These are phyloP conservation scores for Fusarium pseudonygamai DNA, from an alignment of 2,329 filamentous ascomycete species.

Conservation along the genomic window DNA sequence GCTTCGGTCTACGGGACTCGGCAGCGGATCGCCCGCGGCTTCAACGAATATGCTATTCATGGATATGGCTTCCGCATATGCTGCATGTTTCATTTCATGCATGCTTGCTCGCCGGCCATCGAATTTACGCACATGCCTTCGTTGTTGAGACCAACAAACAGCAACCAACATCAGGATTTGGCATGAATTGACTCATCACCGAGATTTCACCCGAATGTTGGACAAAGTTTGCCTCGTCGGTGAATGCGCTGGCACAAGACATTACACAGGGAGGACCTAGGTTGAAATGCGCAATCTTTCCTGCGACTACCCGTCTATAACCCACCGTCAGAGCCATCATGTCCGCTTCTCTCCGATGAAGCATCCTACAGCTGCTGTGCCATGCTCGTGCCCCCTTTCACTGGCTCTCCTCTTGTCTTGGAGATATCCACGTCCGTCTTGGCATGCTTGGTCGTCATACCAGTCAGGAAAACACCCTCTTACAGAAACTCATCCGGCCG, in stretches of 20 bases:
- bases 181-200: conserved; percentile 20
- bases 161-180: not conserved
- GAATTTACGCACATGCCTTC: not conserved
- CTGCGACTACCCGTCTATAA: conserved; percentile 15
- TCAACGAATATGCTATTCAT: conserved; percentile 23
- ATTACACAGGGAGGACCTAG: conserved; percentile 7
- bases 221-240: not conserved
- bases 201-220: not conserved
- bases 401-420: not conserved
- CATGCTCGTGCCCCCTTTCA: not conserved
- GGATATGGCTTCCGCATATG: conserved; percentile 3
- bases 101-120: conserved; percentile 3
- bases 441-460: not conserved
- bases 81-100: conserved; percentile 27
- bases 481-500: not conserved
- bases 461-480: conserved; percentile 4
- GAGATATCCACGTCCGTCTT: conserved; percentile 7
- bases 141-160: not conserved
- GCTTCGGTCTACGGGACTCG: not conserved
- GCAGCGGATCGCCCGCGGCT: conserved; percentile 3
- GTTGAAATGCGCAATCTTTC: conserved; percentile 23
- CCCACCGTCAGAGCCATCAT: not conserved
- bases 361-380: conserved; percentile 9
- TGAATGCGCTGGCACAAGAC: conserved; percentile 14
- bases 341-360: conserved; percentile 8